Evolutionary conservation across 1,284 basidiomycete genomes (phyloP).

Genomic region (Leccinum pachyderme): DNA sequence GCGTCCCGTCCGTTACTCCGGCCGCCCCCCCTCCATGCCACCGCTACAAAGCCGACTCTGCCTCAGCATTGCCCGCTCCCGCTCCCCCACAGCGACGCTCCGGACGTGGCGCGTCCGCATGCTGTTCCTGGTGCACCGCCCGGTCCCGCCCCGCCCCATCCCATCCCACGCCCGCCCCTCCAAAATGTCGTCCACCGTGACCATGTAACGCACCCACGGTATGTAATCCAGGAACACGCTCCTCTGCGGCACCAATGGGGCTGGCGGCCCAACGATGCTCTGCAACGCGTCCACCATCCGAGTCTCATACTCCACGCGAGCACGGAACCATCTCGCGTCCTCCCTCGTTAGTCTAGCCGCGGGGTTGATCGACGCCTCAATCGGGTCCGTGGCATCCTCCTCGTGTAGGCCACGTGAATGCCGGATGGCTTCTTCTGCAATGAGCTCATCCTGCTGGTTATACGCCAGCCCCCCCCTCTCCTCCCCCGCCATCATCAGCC

Average conservation of each 20-base stretch:
- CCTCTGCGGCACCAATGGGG: conserved; percentile 39
- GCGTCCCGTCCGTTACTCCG: background rate
- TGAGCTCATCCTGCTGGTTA: conserved; percentile 46
- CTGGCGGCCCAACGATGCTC: conserved; percentile 33
- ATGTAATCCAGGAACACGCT: conserved; percentile 64
- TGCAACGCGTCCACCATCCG: conserved; percentile 43
- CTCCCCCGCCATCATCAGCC: conserved; percentile 40
- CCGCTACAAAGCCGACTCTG: conserved; percentile 19
- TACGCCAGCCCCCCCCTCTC: conserved; percentile 26
- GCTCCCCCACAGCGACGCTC: conserved; percentile 40
- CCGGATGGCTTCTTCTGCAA: conserved; percentile 44
- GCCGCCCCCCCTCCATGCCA: background rate
- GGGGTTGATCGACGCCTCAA: conserved; percentile 32
- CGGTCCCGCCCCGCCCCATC: conserved; percentile 29
- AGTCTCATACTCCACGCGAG: conserved; percentile 44
- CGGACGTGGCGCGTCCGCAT: conserved; percentile 40
- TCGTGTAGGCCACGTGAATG: conserved; percentile 45
- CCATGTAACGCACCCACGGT: conserved; percentile 69
- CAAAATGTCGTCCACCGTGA: conserved; percentile 61
- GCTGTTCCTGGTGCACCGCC: conserved; percentile 59
- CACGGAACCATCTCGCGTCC: conserved; percentile 35
- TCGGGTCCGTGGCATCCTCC: conserved; percentile 30
- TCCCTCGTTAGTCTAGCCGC: conserved; percentile 30
- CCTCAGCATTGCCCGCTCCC: conserved; percentile 35
- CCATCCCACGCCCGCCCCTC: conserved; percentile 33